A percentile compares a stretch with the other conserved stretches of the same genome.
These are phyloP conservation scores for Cordyceps javanica DNA, from an alignment of 2,329 filamentous ascomycete genomes.

Conservation along the genomic window DNA sequence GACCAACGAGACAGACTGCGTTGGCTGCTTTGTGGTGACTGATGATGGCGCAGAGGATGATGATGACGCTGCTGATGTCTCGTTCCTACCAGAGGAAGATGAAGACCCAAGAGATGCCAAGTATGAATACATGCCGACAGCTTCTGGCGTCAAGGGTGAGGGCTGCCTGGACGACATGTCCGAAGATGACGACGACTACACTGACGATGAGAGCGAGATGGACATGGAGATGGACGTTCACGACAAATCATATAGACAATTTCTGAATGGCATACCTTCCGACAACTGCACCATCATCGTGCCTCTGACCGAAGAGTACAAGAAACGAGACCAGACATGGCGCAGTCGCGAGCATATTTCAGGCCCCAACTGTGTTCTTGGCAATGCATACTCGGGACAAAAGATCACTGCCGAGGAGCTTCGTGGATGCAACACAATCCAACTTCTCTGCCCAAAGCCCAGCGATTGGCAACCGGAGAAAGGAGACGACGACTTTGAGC, in stretches of 20 bases:
- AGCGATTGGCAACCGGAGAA: constrained; percentile 13
- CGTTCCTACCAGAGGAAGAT: neutral
- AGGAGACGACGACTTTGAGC: constrained; percentile 17
- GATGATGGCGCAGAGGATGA: constrained; percentile 1
- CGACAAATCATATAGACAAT: neutral
- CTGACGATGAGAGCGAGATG: neutral
- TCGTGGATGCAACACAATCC: constrained; percentile 20
- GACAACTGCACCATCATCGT: constrained; percentile 5
- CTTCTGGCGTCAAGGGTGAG: neutral
- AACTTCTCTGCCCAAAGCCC: constrained; percentile 21
- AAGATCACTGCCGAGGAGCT: constrained; percentile 21
- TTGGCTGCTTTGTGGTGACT: constrained; percentile 13
- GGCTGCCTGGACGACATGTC: neutral
- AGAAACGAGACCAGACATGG: neutral
- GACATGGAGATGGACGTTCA: neutral
- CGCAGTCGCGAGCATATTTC: constrained; percentile 20
- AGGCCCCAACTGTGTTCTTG: constrained; percentile 16
- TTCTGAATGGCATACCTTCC: neutral
- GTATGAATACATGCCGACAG: neutral
- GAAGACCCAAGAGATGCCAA: neutral
- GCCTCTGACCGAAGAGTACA: constrained; percentile 11
- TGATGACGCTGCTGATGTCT: neutral
- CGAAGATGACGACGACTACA: neutral
- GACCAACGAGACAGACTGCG: neutral
- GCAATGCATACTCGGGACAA: constrained; percentile 18